phyloP scores from a whole-genome alignment of 176 grass and related monocot species.

The Metroxylon sagu region DNA sequence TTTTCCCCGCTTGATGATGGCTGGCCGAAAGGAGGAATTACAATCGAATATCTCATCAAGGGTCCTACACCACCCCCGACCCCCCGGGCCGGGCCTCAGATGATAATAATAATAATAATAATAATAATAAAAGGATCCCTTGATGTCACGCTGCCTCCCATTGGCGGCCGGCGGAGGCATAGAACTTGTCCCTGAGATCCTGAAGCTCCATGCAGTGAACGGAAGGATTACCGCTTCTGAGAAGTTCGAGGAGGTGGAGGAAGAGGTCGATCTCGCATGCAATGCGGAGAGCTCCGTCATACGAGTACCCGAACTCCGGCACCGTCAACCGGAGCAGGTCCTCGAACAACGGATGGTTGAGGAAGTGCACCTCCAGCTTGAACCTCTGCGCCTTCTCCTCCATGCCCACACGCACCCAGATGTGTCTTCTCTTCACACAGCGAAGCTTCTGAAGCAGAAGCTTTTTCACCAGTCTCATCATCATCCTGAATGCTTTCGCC shows the following conservation, averaged over 20 bases:
- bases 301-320: slow-evolving; percentile 15
- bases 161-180: background rate
- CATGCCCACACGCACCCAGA: slow-evolving; percentile 6
- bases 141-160: background rate
- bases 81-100: too few relatives aligned
- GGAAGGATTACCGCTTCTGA: background rate
- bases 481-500: too few relatives aligned
- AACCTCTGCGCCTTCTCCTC: background rate
- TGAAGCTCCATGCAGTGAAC: slow-evolving; percentile 11
- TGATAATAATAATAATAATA: too few relatives aligned
- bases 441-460: too few relatives aligned
- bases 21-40: too few relatives aligned
- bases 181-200: slow-evolving; percentile 7
- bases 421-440: too few relatives aligned
- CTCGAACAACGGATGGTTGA: slow-evolving; percentile 10
- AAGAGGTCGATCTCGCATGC: slow-evolving; percentile 13
- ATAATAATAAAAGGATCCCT: too few relatives aligned
- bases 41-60: too few relatives aligned
- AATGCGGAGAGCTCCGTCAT: slow-evolving; percentile 5
- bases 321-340: slow-evolving; percentile 7
- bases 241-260: slow-evolving; percentile 5
- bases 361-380: slow-evolving; percentile 4
- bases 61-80: too few relatives aligned
- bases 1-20: too few relatives aligned
- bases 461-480: too few relatives aligned